A percentile compares a stretch with the other conserved stretches of the same genome.
Evolutionary conservation across 768 basidiomycete genomes (phyloP).

Genomic region (Crepidotus variabilis): DNA sequence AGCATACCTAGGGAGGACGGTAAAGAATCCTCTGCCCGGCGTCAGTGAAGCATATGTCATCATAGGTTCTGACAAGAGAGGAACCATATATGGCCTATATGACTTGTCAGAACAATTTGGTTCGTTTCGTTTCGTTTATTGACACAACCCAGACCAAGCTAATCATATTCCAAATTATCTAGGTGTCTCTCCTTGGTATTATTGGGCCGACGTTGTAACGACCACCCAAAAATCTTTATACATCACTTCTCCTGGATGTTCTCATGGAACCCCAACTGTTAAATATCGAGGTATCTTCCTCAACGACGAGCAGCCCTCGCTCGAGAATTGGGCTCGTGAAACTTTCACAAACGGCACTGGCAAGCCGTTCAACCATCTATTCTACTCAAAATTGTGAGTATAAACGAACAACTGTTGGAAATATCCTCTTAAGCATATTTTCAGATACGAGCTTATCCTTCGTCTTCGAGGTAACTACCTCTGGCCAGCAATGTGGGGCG

Average conservation of each 20-base stretch:
- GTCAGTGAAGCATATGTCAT: slow-evolving; percentile 62
- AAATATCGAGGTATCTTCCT: slow-evolving; percentile 72
- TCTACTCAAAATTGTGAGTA: slow-evolving; percentile 53
- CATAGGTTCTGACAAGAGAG: slow-evolving; percentile 65
- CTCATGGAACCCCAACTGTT: slow-evolving; percentile 62
- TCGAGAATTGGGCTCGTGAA: slow-evolving; percentile 68
- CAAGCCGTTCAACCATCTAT: slow-evolving; percentile 58
- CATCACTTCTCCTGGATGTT: slow-evolving; percentile 39
- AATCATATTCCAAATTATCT: slow-evolving; percentile 3
- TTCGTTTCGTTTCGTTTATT: slow-evolving; percentile 14
- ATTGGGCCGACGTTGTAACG: slow-evolving; percentile 79
- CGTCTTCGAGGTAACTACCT: slow-evolving; percentile 67
- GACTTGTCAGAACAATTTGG: slow-evolving; percentile 71
- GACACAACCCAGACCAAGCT: slow-evolving; percentile 8
- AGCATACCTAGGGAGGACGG: slow-evolving; percentile 47
- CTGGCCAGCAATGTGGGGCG: slow-evolving; percentile 53
- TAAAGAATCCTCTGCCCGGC: slow-evolving; percentile 53
- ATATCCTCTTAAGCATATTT: not conserved
- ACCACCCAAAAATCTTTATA: slow-evolving; percentile 46
- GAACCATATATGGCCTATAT: slow-evolving; percentile 63
- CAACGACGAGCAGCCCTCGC: slow-evolving; percentile 73
- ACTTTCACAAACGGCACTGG: slow-evolving; percentile 67
- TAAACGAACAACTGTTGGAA: not conserved
- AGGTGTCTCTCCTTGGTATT: slow-evolving; percentile 72
- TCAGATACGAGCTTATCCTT: slow-evolving; percentile 62